Percentiles rank a stretch among this genome's conserved stretches.
These are phyloP conservation scores for Angomonas ambiguus DNA, from an alignment of 208 protist genomes.

Conservation along the genomic window DNA sequence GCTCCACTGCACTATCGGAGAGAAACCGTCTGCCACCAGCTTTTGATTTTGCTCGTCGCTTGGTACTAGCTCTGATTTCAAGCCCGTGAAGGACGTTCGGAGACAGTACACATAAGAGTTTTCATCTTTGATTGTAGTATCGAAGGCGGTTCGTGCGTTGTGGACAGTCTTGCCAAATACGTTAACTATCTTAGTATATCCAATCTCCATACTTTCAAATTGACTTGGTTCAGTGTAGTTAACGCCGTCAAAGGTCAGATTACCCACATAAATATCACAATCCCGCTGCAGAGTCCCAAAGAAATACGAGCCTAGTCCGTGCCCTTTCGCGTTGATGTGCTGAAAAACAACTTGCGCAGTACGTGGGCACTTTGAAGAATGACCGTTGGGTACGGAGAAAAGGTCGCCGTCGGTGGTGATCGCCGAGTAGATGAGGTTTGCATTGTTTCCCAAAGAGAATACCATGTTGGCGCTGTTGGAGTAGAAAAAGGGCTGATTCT, in stretches of 20 bases:
- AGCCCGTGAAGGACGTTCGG: neutral
- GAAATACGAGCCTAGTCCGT: neutral
- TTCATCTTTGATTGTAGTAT: neutral
- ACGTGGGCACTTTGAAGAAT: neutral
- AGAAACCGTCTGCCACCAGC: neutral
- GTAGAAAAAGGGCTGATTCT: neutral
- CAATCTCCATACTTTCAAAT: neutral
- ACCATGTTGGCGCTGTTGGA: neutral
- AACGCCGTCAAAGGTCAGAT: neutral
- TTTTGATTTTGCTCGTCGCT: neutral
- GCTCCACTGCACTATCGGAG: neutral
- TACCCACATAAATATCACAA: neutral
- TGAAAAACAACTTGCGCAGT: neutral
- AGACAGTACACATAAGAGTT: neutral
- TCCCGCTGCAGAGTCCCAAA: neutral
- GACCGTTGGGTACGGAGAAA: neutral
- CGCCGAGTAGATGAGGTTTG: neutral
- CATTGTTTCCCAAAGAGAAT: neutral
- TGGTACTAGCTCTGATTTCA: neutral
- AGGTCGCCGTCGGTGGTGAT: neutral
- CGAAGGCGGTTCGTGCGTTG: neutral
- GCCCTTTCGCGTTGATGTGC: constrained; percentile 1
- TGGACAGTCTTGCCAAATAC: neutral
- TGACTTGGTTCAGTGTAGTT: neutral
- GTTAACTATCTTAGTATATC: neutral